Base-by-base conservation (phyloP, 148 eudicot genomes). In the Talinum fruticosum region DNA sequence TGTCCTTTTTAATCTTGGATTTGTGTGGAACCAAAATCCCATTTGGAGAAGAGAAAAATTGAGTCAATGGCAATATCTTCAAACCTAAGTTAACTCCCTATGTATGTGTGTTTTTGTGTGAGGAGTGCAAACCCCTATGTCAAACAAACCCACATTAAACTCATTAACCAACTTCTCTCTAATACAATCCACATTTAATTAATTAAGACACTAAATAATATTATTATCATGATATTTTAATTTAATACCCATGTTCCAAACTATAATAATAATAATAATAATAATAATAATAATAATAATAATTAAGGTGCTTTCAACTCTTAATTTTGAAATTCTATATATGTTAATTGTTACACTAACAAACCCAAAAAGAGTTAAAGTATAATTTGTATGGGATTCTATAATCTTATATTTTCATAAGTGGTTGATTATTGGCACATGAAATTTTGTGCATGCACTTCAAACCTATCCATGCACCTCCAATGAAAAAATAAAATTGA, bases 11-110 rank as follows among this genome's bases (percentile, higher is more conserved):
- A 45, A 79, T 61, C 62, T 79, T 74, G 37, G 41, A 66, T 66
- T 73, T 66, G 36, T 61, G 49, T 65, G 36, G 65, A 65, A 10
- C 62, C 66, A 66, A 61, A 73, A 73, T 68, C 78, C 72, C 49
- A 69, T n/a, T 66, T 66, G 70, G 21, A 66, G 70, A 33, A 30
- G 3, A 5, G 13, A 51, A 51, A 51, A 2, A 15, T 4, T 33
- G 37, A 36, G 83, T 80, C 83, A 80, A 75, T 80, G 8, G 8
- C 47, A 41, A 41, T 41, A 75, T 61, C 83, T 80, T 75, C 37
- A 47, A 80, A 70, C 75, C 49, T 69, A 80, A 80, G 83, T 75
- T 79, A 33, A 45, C 57, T 28, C 34, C 73, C 35, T 54, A 6
- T 2, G n/a, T 59, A 16, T 24, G 26, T 51, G 32, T 74, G 76